Percentiles rank a stretch among this genome's conserved stretches.
Evolutionary conservation across 305 asterid genomes (phyloP).

Genomic region (Solanum hybrid): DNA sequence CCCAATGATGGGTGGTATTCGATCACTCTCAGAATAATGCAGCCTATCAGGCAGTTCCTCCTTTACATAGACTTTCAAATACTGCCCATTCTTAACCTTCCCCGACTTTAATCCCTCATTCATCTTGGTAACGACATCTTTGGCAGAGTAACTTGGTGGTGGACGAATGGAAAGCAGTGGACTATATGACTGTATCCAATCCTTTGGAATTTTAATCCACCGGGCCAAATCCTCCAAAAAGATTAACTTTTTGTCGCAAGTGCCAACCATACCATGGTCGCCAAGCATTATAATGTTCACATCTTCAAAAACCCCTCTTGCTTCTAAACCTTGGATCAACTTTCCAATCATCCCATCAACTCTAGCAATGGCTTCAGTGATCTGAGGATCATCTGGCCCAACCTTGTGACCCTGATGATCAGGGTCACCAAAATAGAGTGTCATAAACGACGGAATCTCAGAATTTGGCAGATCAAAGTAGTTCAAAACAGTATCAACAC

Average conservation of each 20-base stretch:
- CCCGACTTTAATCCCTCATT: conserved; percentile 48
- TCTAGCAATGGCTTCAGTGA: conserved; percentile 52
- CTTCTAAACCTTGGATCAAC: conserved; percentile 55
- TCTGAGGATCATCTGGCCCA: conserved; percentile 66
- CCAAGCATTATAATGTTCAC: conserved; percentile 59
- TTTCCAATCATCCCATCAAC: conserved; percentile 56
- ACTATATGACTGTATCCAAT: conserved; percentile 52
- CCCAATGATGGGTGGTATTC: conserved; percentile 64
- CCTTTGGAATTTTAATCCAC: conserved; percentile 48
- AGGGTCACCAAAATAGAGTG: conserved; percentile 67
- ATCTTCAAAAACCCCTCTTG: conserved; percentile 58
- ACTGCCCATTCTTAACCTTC: conserved; percentile 44
- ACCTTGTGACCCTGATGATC: conserved; percentile 66
- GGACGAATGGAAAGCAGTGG: conserved; percentile 70
- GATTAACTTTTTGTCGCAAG: conserved; percentile 56
- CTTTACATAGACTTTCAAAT: conserved; percentile 59
- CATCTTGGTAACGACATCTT: conserved; percentile 50
- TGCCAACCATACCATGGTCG: conserved; percentile 86
- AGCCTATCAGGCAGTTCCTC: conserved; percentile 64
- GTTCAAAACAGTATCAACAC: conserved; percentile 57
- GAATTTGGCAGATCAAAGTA: conserved; percentile 52
- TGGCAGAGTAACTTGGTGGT: conserved; percentile 20
- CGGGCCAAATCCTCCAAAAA: conserved; percentile 48
- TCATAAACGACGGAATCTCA: conserved; percentile 62
- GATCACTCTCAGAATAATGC: conserved; percentile 50